These are phyloP conservation scores for Perilla frutescens DNA, from an alignment of 257 asterid species.

Conservation along the genomic window DNA sequence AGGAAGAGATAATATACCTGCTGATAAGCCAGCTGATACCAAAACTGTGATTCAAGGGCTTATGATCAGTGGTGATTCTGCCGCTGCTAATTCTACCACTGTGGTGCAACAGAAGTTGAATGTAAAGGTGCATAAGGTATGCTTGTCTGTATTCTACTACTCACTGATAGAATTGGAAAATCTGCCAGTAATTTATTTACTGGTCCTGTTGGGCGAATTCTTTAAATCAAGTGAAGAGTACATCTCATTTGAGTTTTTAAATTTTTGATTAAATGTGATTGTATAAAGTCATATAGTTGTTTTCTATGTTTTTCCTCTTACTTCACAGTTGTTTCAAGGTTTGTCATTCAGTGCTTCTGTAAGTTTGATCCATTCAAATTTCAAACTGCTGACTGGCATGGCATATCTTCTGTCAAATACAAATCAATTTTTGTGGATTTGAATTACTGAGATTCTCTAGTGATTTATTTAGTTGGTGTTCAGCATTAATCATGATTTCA, in stretches of 20 bases:
- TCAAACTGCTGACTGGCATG: slow-evolving; percentile 1
- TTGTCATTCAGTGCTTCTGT: too few relatives aligned
- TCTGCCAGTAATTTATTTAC: slow-evolving; percentile 28
- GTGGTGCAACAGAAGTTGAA: slow-evolving; percentile 54
- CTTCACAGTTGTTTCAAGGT: too few relatives aligned
- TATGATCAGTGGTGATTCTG: slow-evolving; percentile 40
- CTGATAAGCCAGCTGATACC: slow-evolving; percentile 44
- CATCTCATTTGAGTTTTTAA: too few relatives aligned
- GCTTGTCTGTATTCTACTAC: slow-evolving; percentile 50
- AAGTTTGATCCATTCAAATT: too few relatives aligned
- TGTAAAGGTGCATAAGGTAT: slow-evolving; percentile 49
- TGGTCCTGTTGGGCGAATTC: slow-evolving; percentile 42
- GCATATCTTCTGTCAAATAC: slow-evolving; percentile 17
- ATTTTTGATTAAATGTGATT: too few relatives aligned
- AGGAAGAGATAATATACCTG: slow-evolving; percentile 48
- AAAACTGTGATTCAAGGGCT: slow-evolving; percentile 36
- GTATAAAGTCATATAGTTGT: slow-evolving; percentile 8
- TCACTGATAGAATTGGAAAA: slow-evolving; percentile 37
- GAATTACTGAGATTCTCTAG: slow-evolving; percentile 11
- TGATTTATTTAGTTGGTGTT: slow-evolving; percentile 5
- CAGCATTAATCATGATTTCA: slow-evolving; percentile 16
- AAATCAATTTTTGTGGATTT: slow-evolving; percentile 16
- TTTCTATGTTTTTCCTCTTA: slow-evolving; percentile 25
- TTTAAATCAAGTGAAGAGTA: too few relatives aligned
- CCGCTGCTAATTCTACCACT: slow-evolving; percentile 47